These are phyloP conservation scores for Pythium brachiatum DNA, from an alignment of 352 stramenopile genomes.

Conservation along the genomic window DNA sequence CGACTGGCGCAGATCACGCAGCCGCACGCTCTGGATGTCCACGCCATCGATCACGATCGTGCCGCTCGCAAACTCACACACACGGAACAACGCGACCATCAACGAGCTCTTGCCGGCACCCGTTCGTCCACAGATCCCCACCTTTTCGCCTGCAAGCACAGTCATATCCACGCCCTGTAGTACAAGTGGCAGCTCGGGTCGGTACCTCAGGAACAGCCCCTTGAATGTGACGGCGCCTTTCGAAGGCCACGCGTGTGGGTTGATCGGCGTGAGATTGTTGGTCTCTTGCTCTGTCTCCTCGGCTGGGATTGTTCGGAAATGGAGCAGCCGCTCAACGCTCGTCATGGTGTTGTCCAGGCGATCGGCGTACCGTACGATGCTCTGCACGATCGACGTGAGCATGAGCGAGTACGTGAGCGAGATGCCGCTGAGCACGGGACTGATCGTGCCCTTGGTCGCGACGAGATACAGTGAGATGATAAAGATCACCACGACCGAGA, in stretches of 20 bases:
- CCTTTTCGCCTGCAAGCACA: constrained; percentile 28
- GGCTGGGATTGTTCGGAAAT: constrained; percentile 60
- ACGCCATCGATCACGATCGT: constrained; percentile 86
- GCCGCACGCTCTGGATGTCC: constrained; percentile 67
- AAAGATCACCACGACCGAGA: constrained; percentile 82
- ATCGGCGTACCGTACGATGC: constrained; percentile 85
- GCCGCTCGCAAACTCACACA: constrained; percentile 72
- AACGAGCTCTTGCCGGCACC: constrained; percentile 47
- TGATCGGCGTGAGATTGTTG: constrained; percentile 60
- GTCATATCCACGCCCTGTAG: constrained; percentile 27
- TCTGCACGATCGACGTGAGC: constrained; percentile 88
- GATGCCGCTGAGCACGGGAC: constrained; percentile 69
- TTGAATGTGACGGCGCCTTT: constrained; percentile 35
- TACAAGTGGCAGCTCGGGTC: constrained; percentile 32
- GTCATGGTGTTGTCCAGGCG: constrained; percentile 90
- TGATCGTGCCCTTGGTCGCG: constrained; percentile 33
- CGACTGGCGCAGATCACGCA: constrained; percentile 67
- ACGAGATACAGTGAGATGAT: constrained; percentile 85
- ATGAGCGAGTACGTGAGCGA: constrained; percentile 86
- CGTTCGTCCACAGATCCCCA: constrained; percentile 45
- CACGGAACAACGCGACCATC: constrained; percentile 77
- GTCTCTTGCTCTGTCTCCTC: constrained; percentile 45
- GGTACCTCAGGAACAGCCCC: constrained; percentile 32
- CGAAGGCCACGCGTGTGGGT: constrained; percentile 38
- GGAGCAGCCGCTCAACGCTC: constrained; percentile 58